These are phyloP conservation scores for Ichthyophthirius multifiliis DNA, from an alignment of 169 alveolate genomes.

Conservation along the genomic window DNA sequence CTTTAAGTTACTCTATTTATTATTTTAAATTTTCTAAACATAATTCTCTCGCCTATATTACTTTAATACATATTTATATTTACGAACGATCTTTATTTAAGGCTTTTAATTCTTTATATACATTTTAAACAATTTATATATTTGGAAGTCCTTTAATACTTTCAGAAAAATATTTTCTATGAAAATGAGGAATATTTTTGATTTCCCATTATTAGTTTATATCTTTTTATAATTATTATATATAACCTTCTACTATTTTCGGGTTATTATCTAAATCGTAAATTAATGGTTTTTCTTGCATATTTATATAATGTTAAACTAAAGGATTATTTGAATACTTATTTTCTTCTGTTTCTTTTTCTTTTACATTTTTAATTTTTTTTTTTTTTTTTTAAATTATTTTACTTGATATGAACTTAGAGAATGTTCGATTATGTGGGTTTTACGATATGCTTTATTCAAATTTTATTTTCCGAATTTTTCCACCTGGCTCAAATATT, in stretches of 20 bases:
- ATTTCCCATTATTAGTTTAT: neutral
- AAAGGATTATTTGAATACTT: constrained; percentile 1
- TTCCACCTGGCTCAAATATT: too few relatives aligned
- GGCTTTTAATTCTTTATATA: neutral
- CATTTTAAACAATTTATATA: neutral
- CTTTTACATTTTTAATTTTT: neutral
- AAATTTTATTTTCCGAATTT: too few relatives aligned
- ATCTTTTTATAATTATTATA: neutral
- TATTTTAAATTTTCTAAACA: neutral
- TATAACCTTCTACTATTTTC: neutral
- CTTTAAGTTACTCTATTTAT: neutral
- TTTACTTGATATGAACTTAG: neutral
- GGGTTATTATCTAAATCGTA: neutral
- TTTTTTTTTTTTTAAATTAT: neutral
- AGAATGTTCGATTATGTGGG: neutral
- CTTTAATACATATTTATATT: neutral
- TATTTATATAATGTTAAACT: neutral
- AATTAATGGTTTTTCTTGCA: neutral
- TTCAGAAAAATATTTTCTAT: neutral
- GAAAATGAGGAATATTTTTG: constrained; percentile 2
- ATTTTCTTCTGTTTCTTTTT: constrained; percentile 1
- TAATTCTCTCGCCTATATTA: neutral
- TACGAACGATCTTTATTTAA: neutral
- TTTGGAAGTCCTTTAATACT: neutral
- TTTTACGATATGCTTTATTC: too few relatives aligned